These are phyloP conservation scores for Pulveroboletus ravenelii DNA, from an alignment of 768 basidiomycete genomes.

Conservation along the genomic window DNA sequence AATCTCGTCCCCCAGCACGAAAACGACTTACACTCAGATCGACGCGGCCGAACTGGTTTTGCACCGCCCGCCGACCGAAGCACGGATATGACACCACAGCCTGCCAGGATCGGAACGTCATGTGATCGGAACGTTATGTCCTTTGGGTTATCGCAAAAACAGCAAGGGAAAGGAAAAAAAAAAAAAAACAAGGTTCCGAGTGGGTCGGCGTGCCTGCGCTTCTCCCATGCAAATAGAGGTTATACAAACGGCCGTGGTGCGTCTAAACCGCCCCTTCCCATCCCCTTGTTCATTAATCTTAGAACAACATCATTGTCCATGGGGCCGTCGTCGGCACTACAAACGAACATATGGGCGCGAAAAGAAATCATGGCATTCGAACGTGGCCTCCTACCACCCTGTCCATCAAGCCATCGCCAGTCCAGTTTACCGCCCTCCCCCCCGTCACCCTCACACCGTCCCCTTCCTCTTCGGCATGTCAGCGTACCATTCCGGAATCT, in stretches of 20 bases:
- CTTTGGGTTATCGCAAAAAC: conserved; percentile 1
- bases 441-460: conserved; percentile 12
- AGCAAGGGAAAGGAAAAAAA: background rate
- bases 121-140: conserved; percentile 2
- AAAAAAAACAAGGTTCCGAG: conserved; percentile 28
- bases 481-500: conserved; percentile 75
- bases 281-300: conserved; percentile 21
- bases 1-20: background rate
- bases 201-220: conserved; percentile 19
- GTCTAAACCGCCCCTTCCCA: conserved; percentile 13
- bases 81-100: background rate
- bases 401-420: conserved; percentile 12
- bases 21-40: conserved; percentile 8
- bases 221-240: conserved; percentile 13
- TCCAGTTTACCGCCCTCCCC: conserved; percentile 5
- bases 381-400: conserved; percentile 5
- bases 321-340: background rate
- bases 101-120: no score
- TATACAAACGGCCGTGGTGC: conserved; percentile 18
- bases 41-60: background rate
- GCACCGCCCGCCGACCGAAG: background rate
- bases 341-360: background rate
- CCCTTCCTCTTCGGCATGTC: conserved; percentile 56
- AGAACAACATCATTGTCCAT: conserved; percentile 14
- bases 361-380: conserved; percentile 3